Percentiles rank a stretch among this genome's conserved stretches.
Evolutionary conservation across 257 asterid genomes (phyloP).

Genomic region (Nicotiana sylvestris): DNA sequence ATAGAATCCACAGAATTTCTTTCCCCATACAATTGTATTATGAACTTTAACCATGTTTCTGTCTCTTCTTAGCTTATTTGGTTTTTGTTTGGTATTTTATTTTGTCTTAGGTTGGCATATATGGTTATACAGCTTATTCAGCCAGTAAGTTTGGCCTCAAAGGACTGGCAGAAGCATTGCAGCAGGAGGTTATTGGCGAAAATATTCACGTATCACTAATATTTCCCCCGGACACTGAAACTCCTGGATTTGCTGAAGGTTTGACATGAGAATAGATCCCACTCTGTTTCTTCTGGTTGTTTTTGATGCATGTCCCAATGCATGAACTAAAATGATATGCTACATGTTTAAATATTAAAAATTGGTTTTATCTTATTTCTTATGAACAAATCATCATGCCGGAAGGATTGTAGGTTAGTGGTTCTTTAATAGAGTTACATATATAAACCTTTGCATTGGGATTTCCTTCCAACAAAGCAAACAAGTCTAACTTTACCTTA

Average conservation of each 20-base stretch:
- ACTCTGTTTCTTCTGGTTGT: not conserved
- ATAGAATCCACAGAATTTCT: not conserved
- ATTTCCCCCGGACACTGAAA: conserved; percentile 96
- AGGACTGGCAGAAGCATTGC: conserved; percentile 96
- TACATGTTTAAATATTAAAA: not conserved
- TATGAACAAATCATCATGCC: not conserved
- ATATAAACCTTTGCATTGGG: not conserved
- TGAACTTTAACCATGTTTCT: not conserved
- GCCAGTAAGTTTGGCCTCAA: conserved; percentile 91
- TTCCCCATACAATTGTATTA: not conserved
- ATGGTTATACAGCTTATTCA: conserved; percentile 93
- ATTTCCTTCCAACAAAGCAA: not conserved
- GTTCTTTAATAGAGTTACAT: not conserved
- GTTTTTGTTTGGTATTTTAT: not conserved
- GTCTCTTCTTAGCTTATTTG: not conserved
- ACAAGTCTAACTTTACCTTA: not conserved
- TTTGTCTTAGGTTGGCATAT: conserved; percentile 72
- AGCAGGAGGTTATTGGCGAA: conserved; percentile 75
- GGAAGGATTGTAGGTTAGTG: not conserved
- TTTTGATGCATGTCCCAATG: not conserved
- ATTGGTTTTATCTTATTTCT: not conserved
- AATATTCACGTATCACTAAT: conserved; percentile 86
- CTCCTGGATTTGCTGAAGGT: conserved; percentile 94
- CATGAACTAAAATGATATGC: not conserved
- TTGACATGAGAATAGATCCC: not conserved